Percentiles rank a stretch among this genome's conserved stretches.
phyloP scores from a whole-genome alignment of 176 grass and related monocot genomes.

The Ampelocalamus luodianensis region DNA sequence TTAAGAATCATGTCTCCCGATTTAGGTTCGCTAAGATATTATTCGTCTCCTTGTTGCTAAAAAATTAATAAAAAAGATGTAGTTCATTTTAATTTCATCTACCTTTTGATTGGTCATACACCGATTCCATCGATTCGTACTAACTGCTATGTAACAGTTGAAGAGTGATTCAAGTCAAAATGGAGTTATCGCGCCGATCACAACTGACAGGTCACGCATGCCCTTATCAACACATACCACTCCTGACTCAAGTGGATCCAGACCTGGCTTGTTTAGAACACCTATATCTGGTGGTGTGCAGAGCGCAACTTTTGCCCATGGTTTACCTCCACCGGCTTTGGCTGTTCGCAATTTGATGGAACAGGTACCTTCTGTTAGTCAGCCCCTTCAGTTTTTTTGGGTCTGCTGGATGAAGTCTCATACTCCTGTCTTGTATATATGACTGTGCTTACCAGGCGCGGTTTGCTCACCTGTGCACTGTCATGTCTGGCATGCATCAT shows the following conservation, averaged over 20 bases:
- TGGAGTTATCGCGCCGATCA: conserved; percentile 26
- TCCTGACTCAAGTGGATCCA: conserved; percentile 62
- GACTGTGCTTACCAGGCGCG: conserved; percentile 58
- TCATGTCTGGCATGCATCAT: conserved; percentile 99
- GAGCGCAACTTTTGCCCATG: conserved; percentile 89
- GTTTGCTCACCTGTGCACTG: conserved; percentile 92
- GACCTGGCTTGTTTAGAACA: conserved; percentile 91
- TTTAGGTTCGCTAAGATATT: neutral
- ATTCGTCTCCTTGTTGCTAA: neutral
- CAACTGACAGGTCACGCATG: conserved; percentile 31
- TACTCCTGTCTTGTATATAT: neutral
- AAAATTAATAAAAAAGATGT: neutral
- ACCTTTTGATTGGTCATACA: neutral
- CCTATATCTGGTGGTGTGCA: conserved; percentile 98
- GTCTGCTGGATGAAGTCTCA: neutral
- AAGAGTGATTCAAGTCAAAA: conserved; percentile 46
- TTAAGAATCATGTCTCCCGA: neutral
- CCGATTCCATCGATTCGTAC: neutral
- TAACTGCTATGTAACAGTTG: neutral
- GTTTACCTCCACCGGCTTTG: conserved; percentile 87
- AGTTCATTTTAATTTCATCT: neutral
- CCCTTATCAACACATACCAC: neutral
- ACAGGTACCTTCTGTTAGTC: conserved; percentile 55
- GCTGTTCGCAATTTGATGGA: conserved; percentile 98
- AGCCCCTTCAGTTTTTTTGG: neutral